phyloP scores from a whole-genome alignment of 139 green algal genomes.

The Raphidocelis subcapitata region DNA sequence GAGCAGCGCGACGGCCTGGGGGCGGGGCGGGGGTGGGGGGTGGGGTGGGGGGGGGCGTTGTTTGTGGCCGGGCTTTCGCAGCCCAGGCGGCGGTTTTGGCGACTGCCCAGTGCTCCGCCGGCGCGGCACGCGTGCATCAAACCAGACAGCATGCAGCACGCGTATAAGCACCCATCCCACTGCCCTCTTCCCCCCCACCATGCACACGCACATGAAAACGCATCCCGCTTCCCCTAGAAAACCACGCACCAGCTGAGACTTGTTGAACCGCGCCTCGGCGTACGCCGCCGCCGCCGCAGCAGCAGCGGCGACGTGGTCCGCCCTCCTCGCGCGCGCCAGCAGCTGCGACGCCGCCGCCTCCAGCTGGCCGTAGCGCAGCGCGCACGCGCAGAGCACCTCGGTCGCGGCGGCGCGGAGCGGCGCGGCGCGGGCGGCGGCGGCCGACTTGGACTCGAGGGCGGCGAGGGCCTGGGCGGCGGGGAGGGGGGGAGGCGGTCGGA shows the following conservation, averaged over 20 bases:
- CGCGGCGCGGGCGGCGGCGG: too few species aligned
- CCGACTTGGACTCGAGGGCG: too few species aligned
- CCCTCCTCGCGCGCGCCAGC: conserved; percentile 64
- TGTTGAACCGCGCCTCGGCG: conserved; percentile 44
- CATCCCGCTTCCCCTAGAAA: too few species aligned
- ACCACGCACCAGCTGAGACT: conserved; percentile 48
- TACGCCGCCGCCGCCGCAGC: conserved; percentile 57
- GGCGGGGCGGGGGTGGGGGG: background rate
- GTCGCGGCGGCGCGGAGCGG: too few species aligned
- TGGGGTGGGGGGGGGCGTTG: background rate
- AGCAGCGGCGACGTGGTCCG: conserved; percentile 67
- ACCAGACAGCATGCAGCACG: background rate
- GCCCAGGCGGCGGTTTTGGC: background rate
- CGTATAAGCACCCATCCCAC: background rate
- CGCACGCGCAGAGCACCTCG: conserved; percentile 5
- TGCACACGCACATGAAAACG: background rate
- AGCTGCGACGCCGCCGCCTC: conserved; percentile 52
- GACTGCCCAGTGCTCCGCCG: background rate
- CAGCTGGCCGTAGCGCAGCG: conserved; percentile 55
- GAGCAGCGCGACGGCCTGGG: conserved; percentile 66
- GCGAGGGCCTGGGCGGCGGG: too few species aligned
- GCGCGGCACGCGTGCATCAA: background rate
- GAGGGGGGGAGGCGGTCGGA: too few species aligned
- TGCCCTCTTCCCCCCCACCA: background rate
- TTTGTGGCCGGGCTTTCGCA: background rate